Percentiles rank a stretch among this genome's conserved stretches.
These are phyloP conservation scores for Ceratobasidium sp. DNA, from an alignment of 1,284 basidiomycete species.

Conservation along the genomic window DNA sequence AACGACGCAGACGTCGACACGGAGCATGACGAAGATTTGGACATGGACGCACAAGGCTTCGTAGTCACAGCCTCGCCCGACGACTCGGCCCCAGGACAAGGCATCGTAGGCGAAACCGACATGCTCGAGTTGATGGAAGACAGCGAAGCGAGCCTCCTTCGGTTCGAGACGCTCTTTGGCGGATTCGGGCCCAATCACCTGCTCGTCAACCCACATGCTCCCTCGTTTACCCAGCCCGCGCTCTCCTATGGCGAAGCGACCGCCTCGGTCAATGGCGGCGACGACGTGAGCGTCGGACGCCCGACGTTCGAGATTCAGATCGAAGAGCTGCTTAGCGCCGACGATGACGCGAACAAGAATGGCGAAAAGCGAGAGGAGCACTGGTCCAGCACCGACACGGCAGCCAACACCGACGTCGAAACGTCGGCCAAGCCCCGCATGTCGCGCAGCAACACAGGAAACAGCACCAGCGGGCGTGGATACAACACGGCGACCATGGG, in stretches of 20 bases:
- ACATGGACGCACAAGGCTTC: conserved; percentile 20
- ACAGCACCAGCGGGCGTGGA: conserved; percentile 15
- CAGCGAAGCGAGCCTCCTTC: conserved; percentile 49
- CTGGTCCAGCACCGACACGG: conserved; percentile 25
- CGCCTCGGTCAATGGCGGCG: conserved; percentile 43
- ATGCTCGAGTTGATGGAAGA: conserved; percentile 28
- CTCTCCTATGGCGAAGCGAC: conserved; percentile 76
- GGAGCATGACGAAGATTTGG: conserved; percentile 32
- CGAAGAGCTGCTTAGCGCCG: conserved; percentile 68
- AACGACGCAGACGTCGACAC: conserved; percentile 39
- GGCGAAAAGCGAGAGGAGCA: conserved; percentile 20
- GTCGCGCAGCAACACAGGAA: conserved; percentile 15
- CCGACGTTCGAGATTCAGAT: conserved; percentile 81
- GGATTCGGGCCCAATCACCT: conserved; percentile 78
- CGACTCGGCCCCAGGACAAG: neutral
- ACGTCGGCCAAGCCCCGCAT: neutral
- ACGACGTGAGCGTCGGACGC: conserved; percentile 64
- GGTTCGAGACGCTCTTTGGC: conserved; percentile 73
- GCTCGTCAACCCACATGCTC: conserved; percentile 56
- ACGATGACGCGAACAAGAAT: conserved; percentile 7
- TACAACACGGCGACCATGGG: conserved; percentile 30
- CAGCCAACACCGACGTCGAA: conserved; percentile 20
- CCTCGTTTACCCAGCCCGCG: conserved; percentile 65
- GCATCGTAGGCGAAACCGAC: conserved; percentile 1
- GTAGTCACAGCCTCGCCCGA: conserved; percentile 24